A percentile compares a stretch with the other conserved stretches of the same genome.
Conservation (phyloP, 2,329 filamentous ascomycete genomes). For the Paecilomyces niveus region DNA sequence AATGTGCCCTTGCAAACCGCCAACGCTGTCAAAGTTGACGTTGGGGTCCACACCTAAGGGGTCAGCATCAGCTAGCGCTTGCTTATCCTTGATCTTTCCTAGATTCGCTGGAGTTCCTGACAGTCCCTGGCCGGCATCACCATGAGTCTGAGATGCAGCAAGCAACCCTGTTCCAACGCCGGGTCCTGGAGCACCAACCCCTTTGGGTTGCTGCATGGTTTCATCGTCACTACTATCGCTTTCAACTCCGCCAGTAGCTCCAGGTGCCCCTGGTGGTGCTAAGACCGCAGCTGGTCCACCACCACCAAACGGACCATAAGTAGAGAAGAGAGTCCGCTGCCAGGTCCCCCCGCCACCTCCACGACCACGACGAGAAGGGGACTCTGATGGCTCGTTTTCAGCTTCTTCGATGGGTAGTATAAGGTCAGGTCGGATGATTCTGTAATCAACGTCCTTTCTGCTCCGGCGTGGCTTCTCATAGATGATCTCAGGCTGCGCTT, state of each 20-base stretch:
- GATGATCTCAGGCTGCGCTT: conserved; percentile 26
- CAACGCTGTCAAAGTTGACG: conserved; percentile 90
- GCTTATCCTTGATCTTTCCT: conserved; percentile 88
- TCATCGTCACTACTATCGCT: conserved; percentile 98
- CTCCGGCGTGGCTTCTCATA: conserved; percentile 46
- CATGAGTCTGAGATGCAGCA: conserved; percentile 48
- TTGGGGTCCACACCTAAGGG: conserved; percentile 87
- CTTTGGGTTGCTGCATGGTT: conserved; percentile 54
- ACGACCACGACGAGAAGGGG: conserved; percentile 61
- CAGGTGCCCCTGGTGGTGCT: conserved; percentile 60
- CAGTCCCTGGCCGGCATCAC: conserved; percentile 48
- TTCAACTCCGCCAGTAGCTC: conserved; percentile 71
- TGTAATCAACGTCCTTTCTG: conserved; percentile 72
- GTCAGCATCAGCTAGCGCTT: conserved; percentile 86
- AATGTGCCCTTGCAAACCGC: conserved; percentile 86
- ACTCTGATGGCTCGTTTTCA: conserved; percentile 59
- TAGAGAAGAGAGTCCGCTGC: conserved; percentile 81
- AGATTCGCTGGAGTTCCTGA: conserved; percentile 70
- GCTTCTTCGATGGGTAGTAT: conserved; percentile 68
- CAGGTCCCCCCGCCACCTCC: conserved; percentile 53
- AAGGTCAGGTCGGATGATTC: conserved; percentile 69
- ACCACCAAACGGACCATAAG: conserved; percentile 85
- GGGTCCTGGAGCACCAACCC: conserved; percentile 43
- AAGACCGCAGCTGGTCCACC: conserved; percentile 65
- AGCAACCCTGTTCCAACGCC: conserved; percentile 49